Evolutionary conservation across 2,329 filamentous ascomycete genomes (phyloP).

Genomic region (Bimuria novae-zelandiae): DNA sequence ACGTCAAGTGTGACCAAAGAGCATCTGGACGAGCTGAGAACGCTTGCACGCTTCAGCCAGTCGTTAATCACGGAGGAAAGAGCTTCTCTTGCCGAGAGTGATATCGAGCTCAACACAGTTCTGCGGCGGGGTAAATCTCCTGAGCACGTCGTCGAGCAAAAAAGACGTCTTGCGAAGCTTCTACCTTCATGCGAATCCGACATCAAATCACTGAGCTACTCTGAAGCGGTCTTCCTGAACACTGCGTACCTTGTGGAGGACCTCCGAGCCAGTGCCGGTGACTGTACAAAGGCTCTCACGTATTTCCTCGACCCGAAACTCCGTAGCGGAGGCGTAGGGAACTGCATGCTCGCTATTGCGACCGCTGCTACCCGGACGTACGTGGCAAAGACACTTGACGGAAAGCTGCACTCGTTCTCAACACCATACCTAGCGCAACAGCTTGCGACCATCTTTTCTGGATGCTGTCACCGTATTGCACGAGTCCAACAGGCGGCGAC

Average conservation of each 20-base stretch:
- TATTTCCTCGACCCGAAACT: slow-evolving; percentile 96
- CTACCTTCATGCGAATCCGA: slow-evolving; percentile 78
- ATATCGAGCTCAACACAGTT: slow-evolving; percentile 95
- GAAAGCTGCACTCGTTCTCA: slow-evolving; percentile 77
- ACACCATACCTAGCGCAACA: slow-evolving; percentile 89
- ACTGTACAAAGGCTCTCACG: slow-evolving; percentile 84
- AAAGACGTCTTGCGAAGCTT: slow-evolving; percentile 73
- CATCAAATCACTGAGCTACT: slow-evolving; percentile 81
- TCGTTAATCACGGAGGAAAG: slow-evolving; percentile 87
- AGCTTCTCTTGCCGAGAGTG: slow-evolving; percentile 88
- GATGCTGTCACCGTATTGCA: slow-evolving; percentile 91
- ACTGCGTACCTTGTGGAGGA: slow-evolving; percentile 88
- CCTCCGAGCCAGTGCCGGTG: slow-evolving; percentile 80
- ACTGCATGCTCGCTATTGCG: slow-evolving; percentile 66
- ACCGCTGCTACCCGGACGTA: slow-evolving; percentile 79
- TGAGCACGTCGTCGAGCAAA: slow-evolving; percentile 78
- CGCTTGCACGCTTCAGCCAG: slow-evolving; percentile 84
- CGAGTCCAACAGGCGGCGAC: slow-evolving; percentile 88
- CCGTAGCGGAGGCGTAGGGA: slow-evolving; percentile 63
- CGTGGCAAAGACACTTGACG: slow-evolving; percentile 72
- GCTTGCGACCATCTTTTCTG: slow-evolving; percentile 80
- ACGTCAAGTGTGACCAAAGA: slow-evolving; percentile 73
- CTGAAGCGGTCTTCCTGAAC: slow-evolving; percentile 89
- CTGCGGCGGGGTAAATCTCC: slow-evolving; percentile 82
- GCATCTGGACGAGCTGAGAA: slow-evolving; percentile 75